These are phyloP conservation scores for Trifolium dubium DNA, from an alignment of 306 rosid species.

Conservation along the genomic window DNA sequence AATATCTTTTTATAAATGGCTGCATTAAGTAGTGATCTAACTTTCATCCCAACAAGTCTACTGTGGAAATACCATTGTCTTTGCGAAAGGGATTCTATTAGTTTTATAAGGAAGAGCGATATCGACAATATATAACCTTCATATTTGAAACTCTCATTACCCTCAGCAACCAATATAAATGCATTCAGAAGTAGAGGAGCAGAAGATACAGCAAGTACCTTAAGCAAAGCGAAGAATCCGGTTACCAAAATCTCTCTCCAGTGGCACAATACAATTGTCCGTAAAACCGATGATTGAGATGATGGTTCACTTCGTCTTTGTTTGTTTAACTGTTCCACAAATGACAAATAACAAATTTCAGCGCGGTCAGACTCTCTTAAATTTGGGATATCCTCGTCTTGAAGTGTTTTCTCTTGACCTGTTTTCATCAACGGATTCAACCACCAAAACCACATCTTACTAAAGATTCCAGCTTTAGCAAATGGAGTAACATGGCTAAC, in stretches of 20 bases:
- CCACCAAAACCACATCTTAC: constrained; percentile 13
- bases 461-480: neutral
- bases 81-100: neutral
- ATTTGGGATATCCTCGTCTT: neutral
- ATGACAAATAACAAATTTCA: neutral
- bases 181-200: constrained; percentile 1
- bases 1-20: neutral
- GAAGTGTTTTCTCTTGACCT: neutral
- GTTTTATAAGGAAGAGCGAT: neutral
- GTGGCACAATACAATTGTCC: neutral
- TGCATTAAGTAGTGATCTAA: constrained; percentile 5
- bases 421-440: neutral
- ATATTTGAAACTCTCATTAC: constrained; percentile 10
- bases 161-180: constrained; percentile 6
- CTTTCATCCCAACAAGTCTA: constrained; percentile 12
- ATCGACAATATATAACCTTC: neutral
- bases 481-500: neutral
- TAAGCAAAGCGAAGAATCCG: neutral
- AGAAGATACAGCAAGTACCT: neutral
- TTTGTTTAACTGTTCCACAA: neutral
- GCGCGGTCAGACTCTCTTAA: neutral
- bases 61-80: neutral
- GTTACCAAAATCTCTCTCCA: neutral
- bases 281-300: neutral
- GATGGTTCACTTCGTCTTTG: neutral